Evolutionary conservation across 768 basidiomycete species (phyloP).

Genomic region (Rhodotorula babjevae): DNA sequence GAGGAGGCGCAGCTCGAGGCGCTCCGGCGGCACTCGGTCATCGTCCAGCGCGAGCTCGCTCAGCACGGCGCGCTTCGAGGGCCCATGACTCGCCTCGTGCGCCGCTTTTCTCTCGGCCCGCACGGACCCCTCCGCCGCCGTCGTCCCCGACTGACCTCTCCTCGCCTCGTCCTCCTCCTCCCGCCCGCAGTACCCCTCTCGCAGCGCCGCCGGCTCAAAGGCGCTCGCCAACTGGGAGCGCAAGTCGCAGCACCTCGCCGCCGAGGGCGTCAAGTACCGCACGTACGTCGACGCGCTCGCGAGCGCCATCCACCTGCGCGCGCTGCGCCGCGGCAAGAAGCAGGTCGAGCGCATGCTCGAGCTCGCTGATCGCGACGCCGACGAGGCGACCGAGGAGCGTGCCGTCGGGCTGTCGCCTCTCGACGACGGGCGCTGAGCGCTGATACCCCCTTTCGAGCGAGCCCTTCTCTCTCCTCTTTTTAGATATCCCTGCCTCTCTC

Average conservation of each 20-base stretch:
- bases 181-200: constrained; percentile 65
- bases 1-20: constrained; percentile 92
- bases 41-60: constrained; percentile 71
- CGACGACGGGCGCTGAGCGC: not conserved
- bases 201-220: constrained; percentile 67
- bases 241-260: constrained; percentile 78
- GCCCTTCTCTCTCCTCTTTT: not conserved
- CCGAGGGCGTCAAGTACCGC: constrained; percentile 92
- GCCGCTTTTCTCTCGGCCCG: too few species aligned
- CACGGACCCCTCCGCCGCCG: too few species aligned
- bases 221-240: constrained; percentile 84
- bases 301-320: constrained; percentile 71
- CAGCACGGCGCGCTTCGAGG: constrained; percentile 75
- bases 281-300: constrained; percentile 88
- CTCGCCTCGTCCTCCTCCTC: not conserved
- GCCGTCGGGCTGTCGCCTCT: constrained; percentile 3
- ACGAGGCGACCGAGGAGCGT: constrained; percentile 11
- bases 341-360: constrained; percentile 60
- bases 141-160: not conserved
- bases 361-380: constrained; percentile 23
- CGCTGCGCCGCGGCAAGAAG: constrained; percentile 88
- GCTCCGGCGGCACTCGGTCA: constrained; percentile 70
- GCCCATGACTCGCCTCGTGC: constrained; percentile 74
- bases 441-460: not conserved
- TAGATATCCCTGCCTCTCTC: not conserved